Base-by-base conservation (phyloP, 2,329 filamentous ascomycete species). In the Hymenoscyphus fraxineus region DNA sequence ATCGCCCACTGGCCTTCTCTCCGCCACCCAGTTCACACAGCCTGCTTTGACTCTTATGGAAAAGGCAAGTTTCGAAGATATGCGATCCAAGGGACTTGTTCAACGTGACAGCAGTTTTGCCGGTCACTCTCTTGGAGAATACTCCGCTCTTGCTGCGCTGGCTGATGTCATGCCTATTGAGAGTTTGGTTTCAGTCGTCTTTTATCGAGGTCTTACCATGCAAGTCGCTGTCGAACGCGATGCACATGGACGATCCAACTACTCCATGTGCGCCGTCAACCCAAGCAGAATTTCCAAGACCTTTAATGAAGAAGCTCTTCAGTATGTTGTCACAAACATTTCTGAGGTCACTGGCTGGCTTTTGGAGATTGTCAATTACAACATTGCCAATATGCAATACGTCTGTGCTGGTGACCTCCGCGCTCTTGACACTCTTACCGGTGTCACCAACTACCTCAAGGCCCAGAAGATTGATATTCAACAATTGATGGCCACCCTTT, bases 101-200 rank as follows among this genome's bases (percentile, higher is more conserved):
- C 93, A 97, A 73, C 86, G 92, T 65, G 94, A 98, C 81, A 97
- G 92, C 85, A 97, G 91, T 71, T 99, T 99, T 77, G 95, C 95
- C 15, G 95, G 95, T 70, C 95, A 99, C 82, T 99, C 96, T 0
- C 87, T 99, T 27, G 95, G 95, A 79, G 95, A 99, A 81, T 99
- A 99, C 83, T 97, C 93, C 68, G 95, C 95, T 10, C 88, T 99
- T 68, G 95, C 95, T 68, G 95, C 95, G 13, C 85, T 99, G 66
- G 95, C 96, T 12, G 94, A 99, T 75, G 95, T 99, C 76, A 97
- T 99, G 92, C 95, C 96, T n/a, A 99, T 99, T 74, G 95, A 99
- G 83, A 95, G 90, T 72, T 83, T 99, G 77, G 95, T 99, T 1
- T 98, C 95, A 0, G 95, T 99, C 58, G 96, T 99, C 63, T 99